Conservation (phyloP, 106 monocot species). For the Dendrobium huoshanense region DNA sequence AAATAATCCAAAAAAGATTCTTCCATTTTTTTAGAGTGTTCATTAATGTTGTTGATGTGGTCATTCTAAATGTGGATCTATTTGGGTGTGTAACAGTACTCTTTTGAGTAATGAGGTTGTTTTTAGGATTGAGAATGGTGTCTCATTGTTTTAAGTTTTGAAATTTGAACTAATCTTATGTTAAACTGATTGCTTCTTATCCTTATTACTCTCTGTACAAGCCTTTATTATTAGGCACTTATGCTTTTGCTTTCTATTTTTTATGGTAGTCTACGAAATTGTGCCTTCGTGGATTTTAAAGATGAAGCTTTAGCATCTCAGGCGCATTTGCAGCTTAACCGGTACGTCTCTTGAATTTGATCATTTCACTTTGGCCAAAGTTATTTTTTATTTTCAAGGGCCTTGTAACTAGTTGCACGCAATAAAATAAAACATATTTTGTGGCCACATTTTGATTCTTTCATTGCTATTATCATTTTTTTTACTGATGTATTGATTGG, state of each 20-base stretch:
- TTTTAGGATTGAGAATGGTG: neutral
- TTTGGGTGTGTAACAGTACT: neutral
- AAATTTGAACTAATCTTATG: neutral
- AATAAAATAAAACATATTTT: neutral
- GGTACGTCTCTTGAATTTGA: conserved; percentile 19
- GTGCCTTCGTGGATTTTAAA: conserved; percentile 89
- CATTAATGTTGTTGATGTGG: no score
- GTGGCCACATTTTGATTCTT: neutral
- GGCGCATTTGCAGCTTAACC: conserved; percentile 79
- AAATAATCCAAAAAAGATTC: no score
- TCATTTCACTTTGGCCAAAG: neutral
- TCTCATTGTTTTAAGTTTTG: neutral
- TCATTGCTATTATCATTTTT: neutral
- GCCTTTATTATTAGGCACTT: neutral
- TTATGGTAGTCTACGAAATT: conserved; percentile 65
- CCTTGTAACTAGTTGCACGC: neutral
- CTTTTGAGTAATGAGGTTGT: neutral
- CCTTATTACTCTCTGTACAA: neutral
- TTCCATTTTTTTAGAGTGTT: no score
- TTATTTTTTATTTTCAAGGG: neutral
- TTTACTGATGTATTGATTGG: neutral
- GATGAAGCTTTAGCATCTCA: conserved; percentile 67
- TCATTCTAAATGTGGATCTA: no score
- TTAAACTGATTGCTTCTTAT: no score
- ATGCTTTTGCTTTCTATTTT: neutral